Conservation (phyloP, 2,329 filamentous ascomycete species). For the Albifimbria verrucaria region DNA sequence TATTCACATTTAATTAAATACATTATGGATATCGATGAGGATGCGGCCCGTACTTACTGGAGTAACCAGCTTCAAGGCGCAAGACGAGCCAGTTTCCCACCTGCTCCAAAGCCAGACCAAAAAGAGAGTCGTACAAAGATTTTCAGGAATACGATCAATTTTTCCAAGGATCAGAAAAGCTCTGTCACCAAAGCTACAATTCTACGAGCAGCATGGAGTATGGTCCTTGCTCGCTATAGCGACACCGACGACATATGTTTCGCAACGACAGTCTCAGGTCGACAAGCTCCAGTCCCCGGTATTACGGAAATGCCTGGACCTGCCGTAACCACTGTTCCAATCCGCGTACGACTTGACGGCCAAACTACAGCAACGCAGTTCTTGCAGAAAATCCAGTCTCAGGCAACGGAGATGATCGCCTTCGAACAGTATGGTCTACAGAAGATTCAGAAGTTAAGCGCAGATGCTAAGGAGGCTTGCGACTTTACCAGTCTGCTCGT, state of each 20-base stretch:
- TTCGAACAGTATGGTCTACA: neutral
- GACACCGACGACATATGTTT: neutral
- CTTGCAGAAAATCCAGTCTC: neutral
- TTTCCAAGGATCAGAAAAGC: neutral
- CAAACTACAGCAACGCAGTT: neutral
- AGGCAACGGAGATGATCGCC: neutral
- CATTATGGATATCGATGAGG: neutral
- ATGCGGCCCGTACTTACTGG: neutral
- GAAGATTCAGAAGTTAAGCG: neutral
- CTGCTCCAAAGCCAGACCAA: neutral
- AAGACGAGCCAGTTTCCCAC: neutral
- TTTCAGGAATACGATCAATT: neutral
- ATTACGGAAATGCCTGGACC: conserved; percentile 24
- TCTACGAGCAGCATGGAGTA: neutral
- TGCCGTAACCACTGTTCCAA: conserved; percentile 26
- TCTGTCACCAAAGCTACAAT: neutral
- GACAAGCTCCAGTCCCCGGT: conserved; percentile 4
- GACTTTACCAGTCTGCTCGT: neutral
- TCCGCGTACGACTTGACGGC: conserved; percentile 2
- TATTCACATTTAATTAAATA: neutral
- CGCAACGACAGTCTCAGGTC: neutral
- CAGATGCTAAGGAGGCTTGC: neutral
- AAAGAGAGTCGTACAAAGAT: neutral
- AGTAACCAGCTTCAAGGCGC: neutral
- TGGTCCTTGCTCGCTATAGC: neutral